Conservation (phyloP, 352 stramenopile genomes). For the Achlya hypogyna region DNA sequence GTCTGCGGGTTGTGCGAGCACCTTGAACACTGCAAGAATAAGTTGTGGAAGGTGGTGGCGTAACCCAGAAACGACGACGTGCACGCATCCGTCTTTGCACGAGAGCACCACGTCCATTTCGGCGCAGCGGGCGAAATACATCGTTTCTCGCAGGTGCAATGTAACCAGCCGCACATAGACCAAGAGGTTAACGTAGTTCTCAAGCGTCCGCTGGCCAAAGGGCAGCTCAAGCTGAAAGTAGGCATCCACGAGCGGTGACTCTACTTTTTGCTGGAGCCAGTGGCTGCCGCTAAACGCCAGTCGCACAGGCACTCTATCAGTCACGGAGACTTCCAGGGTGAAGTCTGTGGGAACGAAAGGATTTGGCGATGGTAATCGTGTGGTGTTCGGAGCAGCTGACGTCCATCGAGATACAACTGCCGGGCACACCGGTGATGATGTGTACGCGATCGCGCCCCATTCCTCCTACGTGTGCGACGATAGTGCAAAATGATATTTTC, state of each 20-base stretch:
- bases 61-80: not conserved
- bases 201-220: not conserved
- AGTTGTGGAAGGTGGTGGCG: not conserved
- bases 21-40: not conserved
- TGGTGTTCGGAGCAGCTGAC: not conserved
- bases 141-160: not conserved
- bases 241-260: not conserved
- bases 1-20: not conserved
- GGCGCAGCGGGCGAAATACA: conserved; percentile 2
- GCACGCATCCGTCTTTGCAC: not conserved
- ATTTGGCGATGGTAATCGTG: conserved; percentile 8
- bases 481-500: conserved; percentile 16
- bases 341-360: conserved; percentile 20
- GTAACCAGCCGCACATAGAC: not conserved
- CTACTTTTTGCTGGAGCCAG: conserved; percentile 3
- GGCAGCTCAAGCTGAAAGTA: conserved; percentile 9
- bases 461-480: conserved; percentile 8
- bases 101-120: conserved; percentile 1
- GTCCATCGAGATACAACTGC: not conserved
- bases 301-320: not conserved
- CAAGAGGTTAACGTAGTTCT: not conserved
- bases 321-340: not conserved
- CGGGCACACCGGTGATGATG: not conserved
- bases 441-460: not conserved
- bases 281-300: not conserved